A percentile compares a stretch with the other conserved stretches of the same genome.
Conservation (phyloP, 192 early-diverging fungal species). For the Coemansia sp. region DNA sequence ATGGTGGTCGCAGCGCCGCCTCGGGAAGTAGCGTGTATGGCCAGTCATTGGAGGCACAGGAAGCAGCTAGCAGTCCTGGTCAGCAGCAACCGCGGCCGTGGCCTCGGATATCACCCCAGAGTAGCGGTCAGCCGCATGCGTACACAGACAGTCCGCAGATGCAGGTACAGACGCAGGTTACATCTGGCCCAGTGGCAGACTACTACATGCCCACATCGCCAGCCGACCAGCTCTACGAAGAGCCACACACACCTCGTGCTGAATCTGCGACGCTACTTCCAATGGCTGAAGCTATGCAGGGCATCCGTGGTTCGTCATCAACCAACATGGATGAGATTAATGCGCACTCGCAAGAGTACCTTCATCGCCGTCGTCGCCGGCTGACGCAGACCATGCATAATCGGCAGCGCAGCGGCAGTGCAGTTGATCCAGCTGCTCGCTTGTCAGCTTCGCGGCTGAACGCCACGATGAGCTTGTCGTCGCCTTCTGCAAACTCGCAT, state of each 20-base stretch:
- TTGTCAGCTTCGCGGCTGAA: constrained; percentile 34
- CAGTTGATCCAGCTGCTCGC: constrained; percentile 32
- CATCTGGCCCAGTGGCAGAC: constrained; percentile 23
- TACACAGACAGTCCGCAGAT: neutral
- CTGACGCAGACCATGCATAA: constrained; percentile 53
- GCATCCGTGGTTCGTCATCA: constrained; percentile 8
- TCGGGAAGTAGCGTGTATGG: constrained; percentile 11
- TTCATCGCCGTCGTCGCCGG: constrained; percentile 46
- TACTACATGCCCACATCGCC: constrained; percentile 43
- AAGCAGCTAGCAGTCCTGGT: constrained; percentile 6
- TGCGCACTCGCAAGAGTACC: constrained; percentile 52
- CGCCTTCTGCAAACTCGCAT: constrained; percentile 26
- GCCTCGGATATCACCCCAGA: constrained; percentile 17
- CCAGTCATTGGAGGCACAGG: constrained; percentile 10
- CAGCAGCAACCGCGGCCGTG: constrained; percentile 18
- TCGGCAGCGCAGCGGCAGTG: constrained; percentile 50
- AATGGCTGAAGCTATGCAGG: constrained; percentile 43
- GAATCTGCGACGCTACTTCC: constrained; percentile 42
- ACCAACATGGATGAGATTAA: constrained; percentile 50
- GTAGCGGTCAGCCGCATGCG: constrained; percentile 1
- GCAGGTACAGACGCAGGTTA: constrained; percentile 1
- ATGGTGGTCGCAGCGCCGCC: constrained; percentile 7
- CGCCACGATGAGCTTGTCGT: constrained; percentile 23
- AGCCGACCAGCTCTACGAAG: constrained; percentile 13
- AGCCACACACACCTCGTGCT: constrained; percentile 14